Conservation (phyloP, 768 basidiomycete genomes). For the Mycena vulgaris region DNA sequence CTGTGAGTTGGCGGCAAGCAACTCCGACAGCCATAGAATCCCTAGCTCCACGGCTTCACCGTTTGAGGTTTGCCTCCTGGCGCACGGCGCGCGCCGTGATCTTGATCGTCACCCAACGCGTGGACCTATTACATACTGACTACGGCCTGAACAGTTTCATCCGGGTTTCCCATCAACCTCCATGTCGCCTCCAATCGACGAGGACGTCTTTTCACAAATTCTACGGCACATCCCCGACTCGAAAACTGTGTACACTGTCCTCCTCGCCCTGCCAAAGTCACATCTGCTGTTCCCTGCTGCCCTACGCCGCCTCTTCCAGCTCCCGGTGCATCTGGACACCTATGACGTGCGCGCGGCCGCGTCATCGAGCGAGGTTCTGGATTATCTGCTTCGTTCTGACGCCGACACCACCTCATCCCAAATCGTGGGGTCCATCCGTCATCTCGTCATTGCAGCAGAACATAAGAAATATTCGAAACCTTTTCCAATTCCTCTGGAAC, state of each 20-base stretch:
- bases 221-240: not conserved
- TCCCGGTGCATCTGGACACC: too few species aligned
- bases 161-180: not conserved
- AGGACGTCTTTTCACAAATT: not conserved
- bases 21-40: too few species aligned
- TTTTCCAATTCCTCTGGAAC: too few species aligned
- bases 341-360: too few species aligned
- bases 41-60: too few species aligned
- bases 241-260: not conserved
- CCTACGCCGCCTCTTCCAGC: not conserved
- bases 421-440: slow-evolving; percentile 6
- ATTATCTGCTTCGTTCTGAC: slow-evolving; percentile 1
- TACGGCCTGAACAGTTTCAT: too few species aligned
- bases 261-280: not conserved
- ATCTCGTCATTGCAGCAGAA: slow-evolving; percentile 20
- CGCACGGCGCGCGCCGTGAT: too few species aligned
- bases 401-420: not conserved
- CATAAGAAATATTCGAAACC: slow-evolving; percentile 1
- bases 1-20: too few species aligned
- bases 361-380: slow-evolving; percentile 12
- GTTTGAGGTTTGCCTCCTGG: too few species aligned
- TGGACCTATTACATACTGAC: too few species aligned
- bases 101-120: too few species aligned
- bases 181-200: too few species aligned
- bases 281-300: not conserved